phyloP scores from a whole-genome alignment of 1,139 yeast species.

The Protomyces lactucae-debilis region DNA sequence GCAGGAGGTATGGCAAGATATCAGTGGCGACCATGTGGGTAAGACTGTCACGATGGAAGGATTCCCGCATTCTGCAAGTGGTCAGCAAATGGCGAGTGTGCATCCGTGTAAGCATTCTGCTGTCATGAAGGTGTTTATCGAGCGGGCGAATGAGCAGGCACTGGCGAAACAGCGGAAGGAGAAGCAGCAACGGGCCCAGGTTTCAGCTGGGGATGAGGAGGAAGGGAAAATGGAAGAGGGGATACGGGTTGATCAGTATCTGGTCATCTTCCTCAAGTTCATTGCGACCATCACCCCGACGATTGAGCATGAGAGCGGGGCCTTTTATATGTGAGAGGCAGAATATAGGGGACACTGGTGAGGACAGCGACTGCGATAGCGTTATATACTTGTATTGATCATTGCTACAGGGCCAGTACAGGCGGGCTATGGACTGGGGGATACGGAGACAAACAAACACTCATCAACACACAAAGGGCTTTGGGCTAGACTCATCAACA shows the following conservation, averaged over 20 bases:
- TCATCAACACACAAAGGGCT: no score
- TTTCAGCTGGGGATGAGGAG: background rate
- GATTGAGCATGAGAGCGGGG: conserved; percentile 69
- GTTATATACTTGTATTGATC: background rate
- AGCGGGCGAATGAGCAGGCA: conserved; percentile 46
- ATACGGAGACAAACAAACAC: no score
- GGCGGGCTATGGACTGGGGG: background rate
- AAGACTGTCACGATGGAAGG: conserved; percentile 95
- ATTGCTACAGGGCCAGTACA: no score
- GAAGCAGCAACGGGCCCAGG: background rate
- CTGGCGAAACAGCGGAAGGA: conserved; percentile 4
- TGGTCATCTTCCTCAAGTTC: conserved; percentile 82
- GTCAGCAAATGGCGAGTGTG: conserved; percentile 79
- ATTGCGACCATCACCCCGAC: conserved; percentile 97
- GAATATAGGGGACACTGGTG: background rate
- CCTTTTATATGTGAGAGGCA: background rate
- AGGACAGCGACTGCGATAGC: background rate
- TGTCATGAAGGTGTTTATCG: conserved; percentile 85
- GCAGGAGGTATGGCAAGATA: conserved; percentile 88
- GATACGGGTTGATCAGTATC: conserved; percentile 82
- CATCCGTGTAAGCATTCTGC: conserved; percentile 96
- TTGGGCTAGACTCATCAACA: no score
- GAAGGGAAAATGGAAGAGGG: conserved; percentile 44
- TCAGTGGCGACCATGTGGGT: conserved; percentile 82
- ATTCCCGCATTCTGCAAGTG: conserved; percentile 68